Percentiles rank a stretch among this genome's conserved stretches.
These are phyloP conservation scores for Microdochium paspali DNA, from an alignment of 2,329 filamentous ascomycete species.

Conservation along the genomic window DNA sequence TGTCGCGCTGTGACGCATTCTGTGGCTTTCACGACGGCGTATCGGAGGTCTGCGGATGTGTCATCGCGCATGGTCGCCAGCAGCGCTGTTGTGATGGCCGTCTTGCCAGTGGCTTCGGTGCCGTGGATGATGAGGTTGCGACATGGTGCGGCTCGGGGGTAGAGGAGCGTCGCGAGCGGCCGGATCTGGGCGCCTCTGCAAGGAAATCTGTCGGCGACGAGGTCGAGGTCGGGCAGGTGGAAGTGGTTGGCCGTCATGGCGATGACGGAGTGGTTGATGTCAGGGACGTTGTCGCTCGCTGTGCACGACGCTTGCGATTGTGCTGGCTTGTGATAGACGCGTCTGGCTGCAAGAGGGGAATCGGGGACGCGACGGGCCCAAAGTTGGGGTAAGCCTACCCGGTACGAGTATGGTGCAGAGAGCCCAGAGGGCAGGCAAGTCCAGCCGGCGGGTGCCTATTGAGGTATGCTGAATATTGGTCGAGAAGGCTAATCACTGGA, in stretches of 20 bases:
- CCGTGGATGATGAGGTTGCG: constrained; percentile 74
- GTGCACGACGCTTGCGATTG: too few relatives aligned
- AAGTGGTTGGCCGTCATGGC: constrained; percentile 26
- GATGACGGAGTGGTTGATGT: too few relatives aligned
- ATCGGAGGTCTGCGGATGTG: constrained; percentile 38
- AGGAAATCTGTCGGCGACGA: constrained; percentile 40
- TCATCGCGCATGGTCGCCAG: constrained; percentile 38
- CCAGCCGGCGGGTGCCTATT: too few relatives aligned
- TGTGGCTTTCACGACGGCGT: constrained; percentile 56
- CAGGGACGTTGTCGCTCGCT: too few relatives aligned
- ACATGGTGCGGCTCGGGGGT: constrained; percentile 61
- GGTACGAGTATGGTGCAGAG: too few relatives aligned
- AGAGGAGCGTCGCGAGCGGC: constrained; percentile 44
- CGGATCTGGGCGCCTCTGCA: constrained; percentile 50
- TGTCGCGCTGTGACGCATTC: constrained; percentile 76
- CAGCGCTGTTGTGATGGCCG: constrained; percentile 54
- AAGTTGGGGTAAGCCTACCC: too few relatives aligned
- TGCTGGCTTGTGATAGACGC: too few relatives aligned
- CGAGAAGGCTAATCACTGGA: too few relatives aligned
- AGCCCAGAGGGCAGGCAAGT: too few relatives aligned
- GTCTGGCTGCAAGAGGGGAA: too few relatives aligned
- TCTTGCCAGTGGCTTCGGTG: constrained; percentile 81
- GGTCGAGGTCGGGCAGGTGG: constrained; percentile 40
- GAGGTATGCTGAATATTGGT: too few relatives aligned
- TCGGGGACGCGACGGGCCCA: too few relatives aligned